Conservation (phyloP, 2,329 filamentous ascomycete species). For the Penicillium sp. region DNA sequence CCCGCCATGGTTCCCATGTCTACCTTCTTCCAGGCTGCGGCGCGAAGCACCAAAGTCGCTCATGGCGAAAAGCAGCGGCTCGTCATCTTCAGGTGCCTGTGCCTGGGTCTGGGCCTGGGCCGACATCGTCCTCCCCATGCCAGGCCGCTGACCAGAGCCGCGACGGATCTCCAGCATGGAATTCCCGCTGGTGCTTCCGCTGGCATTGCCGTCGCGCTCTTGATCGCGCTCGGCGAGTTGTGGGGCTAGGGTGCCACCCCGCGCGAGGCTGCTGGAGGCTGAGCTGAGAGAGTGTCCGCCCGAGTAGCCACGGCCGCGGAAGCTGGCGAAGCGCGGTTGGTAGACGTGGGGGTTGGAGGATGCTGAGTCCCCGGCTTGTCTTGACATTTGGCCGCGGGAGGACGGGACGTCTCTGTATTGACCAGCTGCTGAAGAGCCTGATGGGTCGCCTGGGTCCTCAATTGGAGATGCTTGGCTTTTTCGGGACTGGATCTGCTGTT, state of each 20-base stretch:
- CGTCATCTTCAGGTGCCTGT: slow-evolving; percentile 41
- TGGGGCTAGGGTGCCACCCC: slow-evolving; percentile 32
- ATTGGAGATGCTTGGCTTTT: slow-evolving; percentile 16
- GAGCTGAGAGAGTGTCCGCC: slow-evolving; percentile 40
- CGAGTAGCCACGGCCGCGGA: slow-evolving; percentile 38
- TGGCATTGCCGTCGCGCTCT: slow-evolving; percentile 39
- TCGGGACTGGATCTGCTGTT: slow-evolving; percentile 34
- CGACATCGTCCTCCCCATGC: slow-evolving; percentile 32
- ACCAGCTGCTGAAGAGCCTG: slow-evolving; percentile 15
- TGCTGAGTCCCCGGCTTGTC: slow-evolving; percentile 28
- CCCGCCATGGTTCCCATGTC: slow-evolving; percentile 32
- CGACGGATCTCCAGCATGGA: slow-evolving; percentile 37
- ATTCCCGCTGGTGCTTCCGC: slow-evolving; percentile 41
- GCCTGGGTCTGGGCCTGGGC: no score
- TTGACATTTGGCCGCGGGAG: slow-evolving; percentile 25
- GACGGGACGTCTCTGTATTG: slow-evolving; percentile 20
- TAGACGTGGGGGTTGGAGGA: slow-evolving; percentile 36
- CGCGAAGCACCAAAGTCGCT: slow-evolving; percentile 45
- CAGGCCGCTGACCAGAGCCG: slow-evolving; percentile 34
- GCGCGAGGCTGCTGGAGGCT: slow-evolving; percentile 40
- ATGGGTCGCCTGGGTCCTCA: slow-evolving; percentile 22
- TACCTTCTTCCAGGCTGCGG: slow-evolving; percentile 43
- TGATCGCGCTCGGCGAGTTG: slow-evolving; percentile 36
- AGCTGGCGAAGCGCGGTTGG: slow-evolving; percentile 38
- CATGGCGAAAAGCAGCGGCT: slow-evolving; percentile 47